These are phyloP conservation scores for Elymus sibiricus DNA, from an alignment of 176 grass and related monocot genomes.

Conservation along the genomic window DNA sequence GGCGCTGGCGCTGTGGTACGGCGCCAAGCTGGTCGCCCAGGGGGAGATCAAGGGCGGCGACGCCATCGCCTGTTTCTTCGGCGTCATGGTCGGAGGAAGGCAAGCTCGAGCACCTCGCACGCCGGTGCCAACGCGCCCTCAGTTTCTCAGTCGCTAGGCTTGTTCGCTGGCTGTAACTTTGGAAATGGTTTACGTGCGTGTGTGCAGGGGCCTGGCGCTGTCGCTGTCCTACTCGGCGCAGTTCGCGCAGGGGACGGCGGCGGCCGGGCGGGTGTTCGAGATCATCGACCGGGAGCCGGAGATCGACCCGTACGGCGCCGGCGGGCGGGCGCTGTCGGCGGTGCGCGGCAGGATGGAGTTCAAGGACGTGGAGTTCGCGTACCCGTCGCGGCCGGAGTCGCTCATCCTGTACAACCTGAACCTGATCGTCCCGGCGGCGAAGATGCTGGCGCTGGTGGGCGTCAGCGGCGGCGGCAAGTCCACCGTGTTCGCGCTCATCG, in stretches of 20 bases:
- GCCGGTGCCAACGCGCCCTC: no score
- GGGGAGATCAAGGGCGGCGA: slow-evolving; percentile 48
- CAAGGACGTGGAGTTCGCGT: slow-evolving; percentile 57
- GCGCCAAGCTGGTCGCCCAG: slow-evolving; percentile 43
- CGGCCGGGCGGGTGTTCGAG: slow-evolving; percentile 54
- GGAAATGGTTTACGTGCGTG: no score
- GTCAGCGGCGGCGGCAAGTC: slow-evolving; percentile 66
- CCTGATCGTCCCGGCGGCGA: slow-evolving; percentile 37
- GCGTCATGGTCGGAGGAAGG: slow-evolving; percentile 67
- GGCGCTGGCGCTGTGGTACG: slow-evolving; percentile 67
- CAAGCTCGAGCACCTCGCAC: not conserved
- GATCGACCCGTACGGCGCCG: slow-evolving; percentile 41
- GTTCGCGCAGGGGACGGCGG: slow-evolving; percentile 46
- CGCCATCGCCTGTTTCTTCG: slow-evolving; percentile 70
- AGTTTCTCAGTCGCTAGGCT: no score
- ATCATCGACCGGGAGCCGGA: slow-evolving; percentile 50
- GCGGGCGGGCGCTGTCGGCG: not conserved
- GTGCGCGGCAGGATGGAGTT: slow-evolving; percentile 44
- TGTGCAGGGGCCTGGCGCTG: slow-evolving; percentile 45
- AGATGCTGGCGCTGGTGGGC: slow-evolving; percentile 48
- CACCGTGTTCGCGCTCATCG: slow-evolving; percentile 63
- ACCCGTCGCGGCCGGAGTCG: slow-evolving; percentile 49
- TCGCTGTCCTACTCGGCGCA: slow-evolving; percentile 55
- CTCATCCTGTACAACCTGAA: slow-evolving; percentile 45
- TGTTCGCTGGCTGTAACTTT: no score